phyloP scores from a whole-genome alignment of 106 monocot species.

The Acanthochlamys bracteata region DNA sequence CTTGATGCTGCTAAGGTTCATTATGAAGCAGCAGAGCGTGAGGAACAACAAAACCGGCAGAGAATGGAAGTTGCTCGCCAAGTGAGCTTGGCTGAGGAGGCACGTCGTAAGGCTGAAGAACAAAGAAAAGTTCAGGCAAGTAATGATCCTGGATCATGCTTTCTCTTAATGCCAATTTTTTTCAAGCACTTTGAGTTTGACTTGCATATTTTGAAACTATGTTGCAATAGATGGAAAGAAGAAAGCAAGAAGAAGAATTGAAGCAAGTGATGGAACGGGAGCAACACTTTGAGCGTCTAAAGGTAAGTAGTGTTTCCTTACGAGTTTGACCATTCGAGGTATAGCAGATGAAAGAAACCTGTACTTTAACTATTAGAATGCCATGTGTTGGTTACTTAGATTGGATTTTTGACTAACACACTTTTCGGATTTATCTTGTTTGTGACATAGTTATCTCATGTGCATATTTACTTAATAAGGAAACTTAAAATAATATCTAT shows the following conservation, averaged over 20 bases:
- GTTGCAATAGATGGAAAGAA: conserved; percentile 57
- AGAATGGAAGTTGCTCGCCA: conserved; percentile 88
- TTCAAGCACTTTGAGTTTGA: no score
- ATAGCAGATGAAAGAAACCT: no score
- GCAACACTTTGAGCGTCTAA: conserved; percentile 79
- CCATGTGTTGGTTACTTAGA: no score
- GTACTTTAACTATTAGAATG: no score
- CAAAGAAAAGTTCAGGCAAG: conserved; percentile 81
- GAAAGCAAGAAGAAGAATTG: conserved; percentile 91
- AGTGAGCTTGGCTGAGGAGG: conserved; percentile 85
- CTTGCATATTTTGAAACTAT: conserved; percentile 1
- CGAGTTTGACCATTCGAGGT: no score
- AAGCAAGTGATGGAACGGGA: conserved; percentile 86
- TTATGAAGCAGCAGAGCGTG: conserved; percentile 90
- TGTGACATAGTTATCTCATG: no score
- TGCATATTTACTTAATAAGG: no score
- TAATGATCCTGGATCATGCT: not conserved
- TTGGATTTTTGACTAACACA: no score
- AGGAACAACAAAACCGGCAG: conserved; percentile 93
- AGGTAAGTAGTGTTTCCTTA: conserved; percentile 33
- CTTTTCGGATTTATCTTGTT: no score
- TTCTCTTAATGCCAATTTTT: no score
- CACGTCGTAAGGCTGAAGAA: conserved; percentile 88
- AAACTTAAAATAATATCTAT: no score
- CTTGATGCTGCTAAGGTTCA: conserved; percentile 96